A percentile compares a stretch with the other conserved stretches of the same genome.
phyloP scores from a whole-genome alignment of 2,329 filamentous ascomycete species.

The Pseudocercospora musae region DNA sequence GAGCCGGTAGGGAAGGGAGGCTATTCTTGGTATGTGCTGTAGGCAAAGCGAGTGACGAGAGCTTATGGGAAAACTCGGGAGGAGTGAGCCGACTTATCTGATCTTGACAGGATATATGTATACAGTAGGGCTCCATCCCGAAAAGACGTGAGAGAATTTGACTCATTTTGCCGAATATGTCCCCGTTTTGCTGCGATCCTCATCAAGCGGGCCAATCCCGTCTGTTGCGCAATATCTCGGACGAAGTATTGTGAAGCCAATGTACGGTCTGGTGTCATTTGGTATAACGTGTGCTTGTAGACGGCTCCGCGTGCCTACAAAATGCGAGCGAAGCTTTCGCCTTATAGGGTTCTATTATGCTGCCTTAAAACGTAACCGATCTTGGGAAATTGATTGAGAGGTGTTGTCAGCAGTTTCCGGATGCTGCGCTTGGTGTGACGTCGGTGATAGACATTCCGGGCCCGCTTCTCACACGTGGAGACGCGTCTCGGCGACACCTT shows the following conservation, averaged over 20 bases:
- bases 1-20: background rate
- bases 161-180: background rate
- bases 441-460: background rate
- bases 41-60: background rate
- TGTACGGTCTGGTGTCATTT: background rate
- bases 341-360: no score
- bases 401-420: background rate
- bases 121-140: background rate
- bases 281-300: no score
- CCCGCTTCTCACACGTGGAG: conserved; percentile 8
- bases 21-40: background rate
- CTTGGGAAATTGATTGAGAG: no score
- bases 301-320: no score
- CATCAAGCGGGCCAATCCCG: background rate
- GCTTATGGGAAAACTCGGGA: background rate
- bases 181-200: background rate
- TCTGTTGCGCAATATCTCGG: background rate
- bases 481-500: conserved; percentile 9
- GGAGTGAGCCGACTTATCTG: background rate
- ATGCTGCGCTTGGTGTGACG: background rate
- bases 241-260: background rate
- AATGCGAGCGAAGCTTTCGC: no score
- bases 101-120: background rate
- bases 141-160: background rate
- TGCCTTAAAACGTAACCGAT: no score